A percentile compares a stretch with the other conserved stretches of the same genome.
Evolutionary conservation across 2,329 filamentous ascomycete genomes (phyloP).

Genomic region (Aspergillus oerlinghausenensis): DNA sequence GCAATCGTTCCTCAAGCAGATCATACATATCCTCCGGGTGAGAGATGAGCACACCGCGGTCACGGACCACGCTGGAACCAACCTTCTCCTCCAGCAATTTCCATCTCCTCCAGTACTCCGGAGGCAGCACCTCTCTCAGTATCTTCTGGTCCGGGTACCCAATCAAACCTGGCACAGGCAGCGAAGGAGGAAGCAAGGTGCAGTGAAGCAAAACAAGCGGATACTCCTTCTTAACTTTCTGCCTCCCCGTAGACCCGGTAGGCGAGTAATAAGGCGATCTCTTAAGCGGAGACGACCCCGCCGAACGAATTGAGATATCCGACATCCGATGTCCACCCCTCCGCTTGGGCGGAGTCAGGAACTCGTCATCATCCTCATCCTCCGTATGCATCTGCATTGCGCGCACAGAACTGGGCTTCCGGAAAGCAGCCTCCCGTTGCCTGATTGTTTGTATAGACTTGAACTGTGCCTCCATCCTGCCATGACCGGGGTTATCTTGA

Average conservation of each 20-base stretch:
- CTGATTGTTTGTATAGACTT: slow-evolving; percentile 25
- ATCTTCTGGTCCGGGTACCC: slow-evolving; percentile 35
- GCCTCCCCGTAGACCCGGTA: slow-evolving; percentile 21
- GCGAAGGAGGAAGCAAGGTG: slow-evolving; percentile 51
- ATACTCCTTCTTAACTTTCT: slow-evolving; percentile 43
- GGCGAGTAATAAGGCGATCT: slow-evolving; percentile 34
- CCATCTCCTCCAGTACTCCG: slow-evolving; percentile 42
- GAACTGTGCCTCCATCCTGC: slow-evolving; percentile 16
- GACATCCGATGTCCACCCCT: slow-evolving; percentile 25
- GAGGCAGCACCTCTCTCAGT: slow-evolving; percentile 49
- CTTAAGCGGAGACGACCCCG: slow-evolving; percentile 28
- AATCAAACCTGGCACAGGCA: slow-evolving; percentile 42
- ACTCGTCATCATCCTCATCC: slow-evolving; percentile 40
- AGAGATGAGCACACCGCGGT: slow-evolving; percentile 57
- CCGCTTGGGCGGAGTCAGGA: slow-evolving; percentile 32
- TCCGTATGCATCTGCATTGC: slow-evolving; percentile 43
- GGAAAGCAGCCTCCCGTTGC: slow-evolving; percentile 36
- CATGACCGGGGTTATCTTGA: slow-evolving; percentile 6
- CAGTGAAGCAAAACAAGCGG: slow-evolving; percentile 60
- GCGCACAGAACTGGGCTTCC: slow-evolving; percentile 43
- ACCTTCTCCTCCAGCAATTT: slow-evolving; percentile 52
- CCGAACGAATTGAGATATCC: slow-evolving; percentile 28
- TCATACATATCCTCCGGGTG: slow-evolving; percentile 61
- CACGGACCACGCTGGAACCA: slow-evolving; percentile 50
- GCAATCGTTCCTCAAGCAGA: slow-evolving; percentile 56